These are phyloP conservation scores for Populus alba DNA, from an alignment of 345 rosid genomes.

Conservation along the genomic window DNA sequence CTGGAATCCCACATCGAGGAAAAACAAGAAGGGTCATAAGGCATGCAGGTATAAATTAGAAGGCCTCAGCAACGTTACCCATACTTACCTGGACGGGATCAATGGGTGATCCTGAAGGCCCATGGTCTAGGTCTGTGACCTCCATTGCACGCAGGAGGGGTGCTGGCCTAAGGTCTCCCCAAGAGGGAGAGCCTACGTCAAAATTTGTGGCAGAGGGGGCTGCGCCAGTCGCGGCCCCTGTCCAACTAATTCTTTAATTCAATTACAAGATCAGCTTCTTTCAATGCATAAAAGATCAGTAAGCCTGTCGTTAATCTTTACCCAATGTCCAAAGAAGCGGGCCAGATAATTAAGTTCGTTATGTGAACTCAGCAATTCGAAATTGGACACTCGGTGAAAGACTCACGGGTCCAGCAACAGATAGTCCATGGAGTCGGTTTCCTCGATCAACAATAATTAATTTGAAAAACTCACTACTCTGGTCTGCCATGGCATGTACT, in stretches of 20 bases:
- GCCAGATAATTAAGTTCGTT: too few relatives aligned
- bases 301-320: too few relatives aligned
- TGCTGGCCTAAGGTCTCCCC: conserved; percentile 23
- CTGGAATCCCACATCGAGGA: conserved; percentile 8
- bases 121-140: conserved; percentile 22
- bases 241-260: rapidly evolving
- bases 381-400: too few relatives aligned
- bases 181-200: conserved; percentile 34
- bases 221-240: conserved; percentile 10
- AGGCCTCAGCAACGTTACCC: background rate
- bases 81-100: conserved; percentile 32
- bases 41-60: background rate
- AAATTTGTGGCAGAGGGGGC: conserved; percentile 36
- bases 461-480: background rate
- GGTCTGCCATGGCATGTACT: background rate
- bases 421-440: too few relatives aligned
- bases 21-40: rapidly evolving
- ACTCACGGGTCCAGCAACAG: background rate
- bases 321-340: too few relatives aligned
- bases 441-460: background rate
- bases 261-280: too few relatives aligned
- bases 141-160: conserved; percentile 21
- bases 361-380: too few relatives aligned
- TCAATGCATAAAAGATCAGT: rapidly evolving
- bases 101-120: conserved; percentile 16